Base-by-base conservation (phyloP, 1,284 basidiomycete genomes). In the Microbotryum intermedium region DNA sequence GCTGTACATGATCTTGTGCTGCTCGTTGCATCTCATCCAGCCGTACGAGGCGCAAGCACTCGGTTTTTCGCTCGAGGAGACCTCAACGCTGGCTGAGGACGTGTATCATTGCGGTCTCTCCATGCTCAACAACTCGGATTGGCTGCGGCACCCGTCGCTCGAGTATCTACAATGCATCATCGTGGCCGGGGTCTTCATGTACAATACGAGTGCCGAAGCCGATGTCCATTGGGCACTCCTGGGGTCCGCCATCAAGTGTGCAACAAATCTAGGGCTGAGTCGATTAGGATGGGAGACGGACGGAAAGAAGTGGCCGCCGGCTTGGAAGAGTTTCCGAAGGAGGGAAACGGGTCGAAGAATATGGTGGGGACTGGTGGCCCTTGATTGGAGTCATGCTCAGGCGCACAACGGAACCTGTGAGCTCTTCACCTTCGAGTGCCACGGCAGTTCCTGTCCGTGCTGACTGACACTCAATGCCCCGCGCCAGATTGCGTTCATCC, bases 131-230 rank as follows among this genome's bases (percentile, higher is more conserved):
- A 55, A 70, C 11, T 71, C 68, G 50, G 70, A 72, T 52, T 73
- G 70, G 23, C 58, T 73, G 13, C 67, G 69, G 26, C 64, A 62
- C 3, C 71, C 69, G 30, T 66, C 69, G 48, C 65, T 73, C 55
- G 72, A 72, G 51, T 69, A 71, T 43, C 67, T 73, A 3, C 69
- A 70, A 28, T 66, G 67, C 55, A 66, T 72, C 50, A 68, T 67
- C 42, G 59, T 73, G 5, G 68, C 71, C 49, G 70, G 71, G 29
- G 68, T 71, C n/a, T 73, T 72, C 46, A 69, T 70, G 53, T 70
- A 72, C 66, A 70, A 71, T 46, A 66, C 70, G 29, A 67, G 70
- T 25, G 70, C 70, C 23, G 63, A 71, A 53, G 62, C 72, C 23
- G 72, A 73, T 34, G 67, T 65, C 2, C 70, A 71, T 23, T 72